Evolutionary conservation across 2,329 filamentous ascomycete species (phyloP), one percentile per base, ranked within the genome.

Genomic region (Drechslerella stenobrocha): DNA sequence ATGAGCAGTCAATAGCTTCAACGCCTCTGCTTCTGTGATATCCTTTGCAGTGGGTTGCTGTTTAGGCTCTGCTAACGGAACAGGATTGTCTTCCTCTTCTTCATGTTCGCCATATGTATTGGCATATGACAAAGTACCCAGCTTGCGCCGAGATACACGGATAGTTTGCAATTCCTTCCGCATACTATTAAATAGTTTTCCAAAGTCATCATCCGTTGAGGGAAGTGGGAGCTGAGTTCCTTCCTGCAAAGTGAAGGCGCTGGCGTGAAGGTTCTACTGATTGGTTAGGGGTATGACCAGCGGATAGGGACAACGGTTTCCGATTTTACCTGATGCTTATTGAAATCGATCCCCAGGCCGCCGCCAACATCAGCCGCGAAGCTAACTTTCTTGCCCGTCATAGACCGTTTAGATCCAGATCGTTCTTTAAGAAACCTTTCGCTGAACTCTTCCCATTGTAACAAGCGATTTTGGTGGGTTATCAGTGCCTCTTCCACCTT

Each of bases 401-500:
- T 15, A 0, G 51, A 40, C 23, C 55, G 53, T 42, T 67, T 67
- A 35, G 51, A 53, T 2, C 55, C 55, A 13, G 55, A 45, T 18
- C 50, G 60, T 30, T 67, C 63, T 15, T 44, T 55, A 13, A 67
- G 44, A 46, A 67, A 67, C 28, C 46, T 34, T 23, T 56, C 42
- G n/a, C 24, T 67, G 44, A 51, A 67, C 22, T 67, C 63, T 2
- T 44, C 24, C 63, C 63, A 60, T 8, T 28, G 63, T 11, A 44
- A 58, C 22, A 67, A 20, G 28, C 63, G 48, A 13, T 46, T 46
- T 26, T 67, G 50, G 23, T 67, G 63, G 13, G 35, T 23, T 45
- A 52, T 67, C n/a, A 67, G n/a, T 6, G 63, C 32, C 8, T 51
- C 67, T 51, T 73, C 72, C 34, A 73, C 56, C 13, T 58, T 65